A percentile compares a stretch with the other conserved stretches of the same genome.
Conservation (phyloP, 306 rosid genomes). For the Potentilla sterilis region DNA sequence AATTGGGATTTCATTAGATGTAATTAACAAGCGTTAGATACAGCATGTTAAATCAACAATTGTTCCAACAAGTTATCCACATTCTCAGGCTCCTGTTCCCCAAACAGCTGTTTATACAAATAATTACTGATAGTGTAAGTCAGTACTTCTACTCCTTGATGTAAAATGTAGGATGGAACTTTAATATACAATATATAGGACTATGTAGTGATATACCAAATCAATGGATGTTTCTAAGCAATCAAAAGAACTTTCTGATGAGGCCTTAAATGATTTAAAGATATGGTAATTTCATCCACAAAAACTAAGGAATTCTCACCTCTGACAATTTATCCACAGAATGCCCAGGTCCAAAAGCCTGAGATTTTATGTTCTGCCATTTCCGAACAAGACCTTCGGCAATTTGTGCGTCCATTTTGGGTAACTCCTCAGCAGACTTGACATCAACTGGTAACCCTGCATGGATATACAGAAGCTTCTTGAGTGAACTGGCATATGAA, state of each 20-base stretch:
- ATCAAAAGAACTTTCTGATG: background rate
- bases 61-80: background rate
- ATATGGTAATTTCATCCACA: conserved; percentile 15
- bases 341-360: conserved; percentile 89
- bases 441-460: conserved; percentile 48
- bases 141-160: background rate
- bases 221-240: background rate
- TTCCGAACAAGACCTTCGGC: conserved; percentile 86
- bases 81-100: background rate
- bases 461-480: conserved; percentile 9
- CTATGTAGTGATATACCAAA: background rate
- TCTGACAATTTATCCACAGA: conserved; percentile 55
- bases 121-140: background rate
- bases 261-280: background rate
- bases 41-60: too few relatives aligned
- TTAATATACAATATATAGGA: background rate
- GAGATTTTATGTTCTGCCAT: conserved; percentile 86
- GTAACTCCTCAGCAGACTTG: conserved; percentile 48
- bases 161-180: background rate
- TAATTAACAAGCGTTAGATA: background rate
- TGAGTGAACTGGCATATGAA: background rate
- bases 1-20: background rate
- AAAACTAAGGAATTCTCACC: conserved; percentile 38
- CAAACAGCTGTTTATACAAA: background rate
- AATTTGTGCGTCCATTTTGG: conserved; percentile 82